Evolutionary conservation across 2,329 filamentous ascomycete species (phyloP), one percentile per base, ranked within the genome.

Genomic region (Ilyonectria mors-panacis): DNA sequence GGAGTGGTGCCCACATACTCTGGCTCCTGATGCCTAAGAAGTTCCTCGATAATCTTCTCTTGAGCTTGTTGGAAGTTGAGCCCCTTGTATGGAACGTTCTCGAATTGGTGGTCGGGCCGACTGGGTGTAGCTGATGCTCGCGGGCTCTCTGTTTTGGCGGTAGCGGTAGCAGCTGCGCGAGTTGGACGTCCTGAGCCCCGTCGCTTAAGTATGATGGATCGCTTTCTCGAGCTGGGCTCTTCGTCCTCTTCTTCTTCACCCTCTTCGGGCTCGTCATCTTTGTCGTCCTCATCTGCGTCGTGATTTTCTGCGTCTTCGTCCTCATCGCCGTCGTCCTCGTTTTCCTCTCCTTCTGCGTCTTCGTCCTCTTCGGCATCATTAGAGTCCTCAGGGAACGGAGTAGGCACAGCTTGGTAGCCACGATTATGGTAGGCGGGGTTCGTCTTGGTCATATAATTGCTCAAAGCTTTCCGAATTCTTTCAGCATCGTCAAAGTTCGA

Each of bases 1-100:
- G 15, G 15, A n/a, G 28, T 5, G 64, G 23, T 35, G 55, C 4
- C 23, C 53, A 72, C 87, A 73, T 83, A 93, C 90, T 88, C 85
- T 67, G 90, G 88, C 67, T 94, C 91, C 54, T 89, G 86, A 70
- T 86, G 89, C 53, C 92, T 87, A 13, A 95, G 86, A 68, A 95
- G 80, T 73, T 95, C 93, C 61, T 92, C 89, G 4, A 97, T 84
- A 63, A 97, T 89, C 83, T 94, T 94, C 73, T 97, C 93, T 77
- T 97, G 94, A 0, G 94, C 94, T 76, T 94, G 87, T 77, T 97
- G 93, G 77, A 97, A 95, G 10, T 79, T 91, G 56, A 95, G 88
- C 6, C 92, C 92, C 63, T 90, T 88, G 79, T 93, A 95, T 1
- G 88, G 85, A 4, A 87, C 81, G 57, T 84, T 82, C 61, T 89